Percentiles rank a stretch among this genome's conserved stretches.
Conservation (phyloP, 2,329 filamentous ascomycete genomes). For the Pseudocercospora vitis region DNA sequence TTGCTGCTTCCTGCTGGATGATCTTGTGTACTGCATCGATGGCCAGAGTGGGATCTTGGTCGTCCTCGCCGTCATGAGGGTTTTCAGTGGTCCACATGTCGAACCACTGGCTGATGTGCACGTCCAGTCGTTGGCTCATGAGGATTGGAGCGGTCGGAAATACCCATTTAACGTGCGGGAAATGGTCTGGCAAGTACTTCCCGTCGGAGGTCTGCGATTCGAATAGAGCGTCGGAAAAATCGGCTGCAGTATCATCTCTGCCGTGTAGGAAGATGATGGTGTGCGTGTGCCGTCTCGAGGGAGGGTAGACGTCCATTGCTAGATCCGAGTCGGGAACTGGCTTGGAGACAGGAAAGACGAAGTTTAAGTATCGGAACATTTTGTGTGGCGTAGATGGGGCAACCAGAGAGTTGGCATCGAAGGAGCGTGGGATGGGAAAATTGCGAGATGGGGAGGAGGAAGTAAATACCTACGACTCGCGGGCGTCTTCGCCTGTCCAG, state of each 20-base stretch:
- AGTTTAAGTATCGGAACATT: slow-evolving; percentile 8
- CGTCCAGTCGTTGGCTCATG: slow-evolving; percentile 29
- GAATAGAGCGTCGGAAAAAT: slow-evolving; percentile 47
- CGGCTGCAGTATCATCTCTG: slow-evolving; percentile 42
- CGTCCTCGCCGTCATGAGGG: slow-evolving; percentile 30
- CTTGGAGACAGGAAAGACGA: slow-evolving; percentile 5
- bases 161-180: slow-evolving; percentile 41
- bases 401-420: not conserved
- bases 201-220: slow-evolving; percentile 34
- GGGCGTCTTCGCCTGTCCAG: not conserved
- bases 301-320: slow-evolving; percentile 9
- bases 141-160: slow-evolving; percentile 34
- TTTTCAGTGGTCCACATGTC: slow-evolving; percentile 38
- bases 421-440: no score
- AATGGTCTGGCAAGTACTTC: slow-evolving; percentile 35
- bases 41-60: slow-evolving; percentile 14
- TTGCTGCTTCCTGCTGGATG: slow-evolving; percentile 18
- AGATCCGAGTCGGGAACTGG: not conserved
- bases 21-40: slow-evolving; percentile 17
- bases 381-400: not conserved
- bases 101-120: slow-evolving; percentile 42
- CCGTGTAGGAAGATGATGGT: slow-evolving; percentile 52
- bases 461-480: not conserved
- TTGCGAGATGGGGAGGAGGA: not conserved
- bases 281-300: slow-evolving; percentile 41